Base-by-base conservation (phyloP, 2,329 filamentous ascomycete species). In the Alternaria dauci region DNA sequence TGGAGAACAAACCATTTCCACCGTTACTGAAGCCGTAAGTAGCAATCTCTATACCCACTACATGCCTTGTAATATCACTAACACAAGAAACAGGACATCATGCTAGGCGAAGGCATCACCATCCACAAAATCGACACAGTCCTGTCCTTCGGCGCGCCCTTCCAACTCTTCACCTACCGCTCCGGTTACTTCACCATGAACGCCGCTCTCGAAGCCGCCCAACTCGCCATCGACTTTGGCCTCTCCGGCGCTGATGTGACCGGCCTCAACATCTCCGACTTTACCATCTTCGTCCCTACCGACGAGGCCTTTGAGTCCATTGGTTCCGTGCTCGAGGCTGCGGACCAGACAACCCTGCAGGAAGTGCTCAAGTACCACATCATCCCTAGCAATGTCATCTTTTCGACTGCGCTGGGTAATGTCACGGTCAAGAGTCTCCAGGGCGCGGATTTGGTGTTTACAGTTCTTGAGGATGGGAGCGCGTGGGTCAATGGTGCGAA, bases 221-320 rank as follows among this genome's bases (percentile, higher is more conserved):
- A 66, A 11, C 66, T 74, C 14, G 62, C 58, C 52, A 59, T 74
- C 44, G 68, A 61, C 23, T 65, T 74, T 47, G 71, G 70, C 6
- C 23, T 62, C 41, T 66, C 60, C 0, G 61, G 62, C 6, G 59
- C 68, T 2, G 62, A 66, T 16, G 14, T 47, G n/a, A 41, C 36
- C 8, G 63, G 65, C 14, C 70, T 72, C 32, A 73, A 73, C 46
- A 65, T 72, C 14, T 72, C 85, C 18, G 93, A 94, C 77, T 87
- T 89, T 71, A 97, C 93, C 0, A 80, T 94, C 54, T 95, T 97
- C 68, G 90, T 91, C 1, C 93, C 93, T 0, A 88, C 86, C 1
- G 87, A 96, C 76, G 81, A 83, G 47, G 93, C 92, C 0, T 94
- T 97, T 71, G 85, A 89, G 43, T 84, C 84, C 74, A 82, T 87